Conservation (phyloP, 2,329 filamentous ascomycete species). For the Fusarium nematophilum region DNA sequence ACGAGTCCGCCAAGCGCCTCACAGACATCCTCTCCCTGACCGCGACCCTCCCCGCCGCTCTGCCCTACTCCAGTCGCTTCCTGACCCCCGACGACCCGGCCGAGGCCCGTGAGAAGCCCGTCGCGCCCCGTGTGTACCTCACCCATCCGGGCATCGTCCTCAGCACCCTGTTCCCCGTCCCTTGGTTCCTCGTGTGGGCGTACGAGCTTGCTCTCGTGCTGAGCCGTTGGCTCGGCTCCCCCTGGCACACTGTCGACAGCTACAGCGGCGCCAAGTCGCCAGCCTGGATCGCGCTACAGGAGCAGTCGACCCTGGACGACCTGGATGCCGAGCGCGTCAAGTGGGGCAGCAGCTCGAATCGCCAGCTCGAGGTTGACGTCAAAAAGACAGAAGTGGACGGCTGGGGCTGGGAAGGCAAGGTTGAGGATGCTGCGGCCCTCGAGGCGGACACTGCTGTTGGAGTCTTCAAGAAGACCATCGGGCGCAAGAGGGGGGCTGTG, state of each 20-base stretch:
- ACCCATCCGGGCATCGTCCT: constrained; percentile 88
- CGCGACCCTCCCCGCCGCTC: constrained; percentile 71
- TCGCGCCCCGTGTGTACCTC: constrained; percentile 75
- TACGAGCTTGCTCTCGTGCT: constrained; percentile 78
- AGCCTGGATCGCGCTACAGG: constrained; percentile 80
- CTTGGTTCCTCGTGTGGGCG: constrained; percentile 73
- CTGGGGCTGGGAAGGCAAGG: constrained; percentile 79
- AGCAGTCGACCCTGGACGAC: constrained; percentile 70
- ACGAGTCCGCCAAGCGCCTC: constrained; percentile 88
- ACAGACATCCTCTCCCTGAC: constrained; percentile 87
- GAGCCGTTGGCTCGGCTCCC: constrained; percentile 81
- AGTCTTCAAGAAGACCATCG: constrained; percentile 63
- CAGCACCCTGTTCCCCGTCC: constrained; percentile 83
- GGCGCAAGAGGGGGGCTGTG: constrained; percentile 67
- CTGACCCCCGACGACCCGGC: constrained; percentile 53
- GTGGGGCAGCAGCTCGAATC: constrained; percentile 83
- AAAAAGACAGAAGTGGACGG: constrained; percentile 86
- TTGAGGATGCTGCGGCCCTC: constrained; percentile 57
- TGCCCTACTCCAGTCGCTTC: constrained; percentile 67
- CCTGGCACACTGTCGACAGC: constrained; percentile 84
- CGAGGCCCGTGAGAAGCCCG: constrained; percentile 36
- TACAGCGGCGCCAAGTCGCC: constrained; percentile 82
- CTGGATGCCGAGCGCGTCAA: constrained; percentile 70
- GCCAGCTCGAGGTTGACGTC: constrained; percentile 68
- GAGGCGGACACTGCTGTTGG: constrained; percentile 58